A percentile compares a stretch with the other conserved stretches of the same genome.
Conservation (phyloP, 805 yeast genomes). For the Ogataea methanolica region DNA sequence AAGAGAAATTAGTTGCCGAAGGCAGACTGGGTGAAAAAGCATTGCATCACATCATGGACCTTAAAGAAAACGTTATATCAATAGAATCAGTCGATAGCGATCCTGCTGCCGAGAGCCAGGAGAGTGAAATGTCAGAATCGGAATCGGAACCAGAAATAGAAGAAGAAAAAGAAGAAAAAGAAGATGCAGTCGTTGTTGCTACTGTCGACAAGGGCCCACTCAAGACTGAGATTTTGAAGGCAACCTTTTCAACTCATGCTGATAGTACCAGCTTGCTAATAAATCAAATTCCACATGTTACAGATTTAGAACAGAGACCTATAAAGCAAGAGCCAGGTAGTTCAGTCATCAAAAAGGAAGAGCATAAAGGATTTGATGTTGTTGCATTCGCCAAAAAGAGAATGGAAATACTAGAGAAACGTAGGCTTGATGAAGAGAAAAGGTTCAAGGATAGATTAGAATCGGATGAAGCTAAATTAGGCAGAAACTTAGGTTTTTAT, state of each 20-base stretch:
- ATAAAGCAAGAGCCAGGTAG: background rate
- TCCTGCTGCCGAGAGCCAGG: constrained; percentile 5
- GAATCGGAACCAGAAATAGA: constrained; percentile 1
- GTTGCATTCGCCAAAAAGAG: constrained; percentile 52
- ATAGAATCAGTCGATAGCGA: constrained; percentile 10
- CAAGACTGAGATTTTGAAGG: background rate
- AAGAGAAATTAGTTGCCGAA: constrained; percentile 73
- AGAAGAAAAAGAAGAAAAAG: constrained; percentile 1
- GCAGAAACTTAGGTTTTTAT: constrained; percentile 30
- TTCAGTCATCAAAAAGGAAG: constrained; percentile 4
- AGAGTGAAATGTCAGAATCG: background rate
- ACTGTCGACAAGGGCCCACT: constrained; percentile 13
- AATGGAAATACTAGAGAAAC: constrained; percentile 31
- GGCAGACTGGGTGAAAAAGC: constrained; percentile 79
- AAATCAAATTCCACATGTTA: background rate
- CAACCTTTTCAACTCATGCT: background rate
- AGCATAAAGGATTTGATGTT: constrained; percentile 43
- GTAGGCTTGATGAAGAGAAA: constrained; percentile 30
- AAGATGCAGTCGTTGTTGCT: background rate
- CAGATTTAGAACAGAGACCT: background rate
- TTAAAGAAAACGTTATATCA: constrained; percentile 13
- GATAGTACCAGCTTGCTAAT: background rate
- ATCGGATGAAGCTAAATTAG: constrained; percentile 30
- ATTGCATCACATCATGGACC: constrained; percentile 48
- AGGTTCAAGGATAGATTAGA: constrained; percentile 28